phyloP scores from a whole-genome alignment of 2,329 filamentous ascomycete genomes.

The Nakataea oryzae region DNA sequence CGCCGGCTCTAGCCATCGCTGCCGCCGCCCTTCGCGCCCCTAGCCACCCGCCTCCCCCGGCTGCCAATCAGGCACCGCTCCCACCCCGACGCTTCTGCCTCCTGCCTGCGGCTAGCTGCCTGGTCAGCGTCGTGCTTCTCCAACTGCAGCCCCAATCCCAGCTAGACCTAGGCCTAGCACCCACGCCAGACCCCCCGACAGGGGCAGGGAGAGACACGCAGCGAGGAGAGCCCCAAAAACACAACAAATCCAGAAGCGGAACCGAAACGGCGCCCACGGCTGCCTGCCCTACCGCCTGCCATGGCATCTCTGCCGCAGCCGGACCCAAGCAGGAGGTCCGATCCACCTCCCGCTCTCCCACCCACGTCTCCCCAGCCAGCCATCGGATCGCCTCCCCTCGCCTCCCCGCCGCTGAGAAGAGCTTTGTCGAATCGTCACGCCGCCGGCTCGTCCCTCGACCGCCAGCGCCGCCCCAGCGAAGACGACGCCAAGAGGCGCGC shows the following conservation, averaged over 20 bases:
- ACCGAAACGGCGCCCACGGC: not conserved
- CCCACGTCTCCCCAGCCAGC: not conserved
- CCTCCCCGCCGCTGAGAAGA: not conserved
- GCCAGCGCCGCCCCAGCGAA: slow-evolving; percentile 10
- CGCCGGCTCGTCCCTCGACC: not conserved
- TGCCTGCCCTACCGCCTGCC: not conserved
- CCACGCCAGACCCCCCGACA: not conserved
- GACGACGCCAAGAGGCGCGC: slow-evolving; percentile 26
- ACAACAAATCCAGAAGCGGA: not conserved
- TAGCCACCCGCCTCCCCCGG: not conserved
- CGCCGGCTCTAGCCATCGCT: not conserved
- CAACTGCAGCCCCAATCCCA: not conserved
- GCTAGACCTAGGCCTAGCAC: too few relatives aligned
- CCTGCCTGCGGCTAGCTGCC: not conserved
- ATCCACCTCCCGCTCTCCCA: not conserved
- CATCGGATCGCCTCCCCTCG: not conserved
- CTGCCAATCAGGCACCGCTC: not conserved
- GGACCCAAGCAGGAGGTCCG: not conserved
- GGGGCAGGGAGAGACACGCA: not conserved
- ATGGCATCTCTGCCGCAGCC: not conserved
- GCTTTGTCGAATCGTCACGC: not conserved
- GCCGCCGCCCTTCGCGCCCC: not conserved
- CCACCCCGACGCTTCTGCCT: not conserved
- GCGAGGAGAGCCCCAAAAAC: not conserved
- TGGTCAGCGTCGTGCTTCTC: not conserved